Evolutionary conservation across 352 stramenopile species (phyloP).

Genomic region (Phytophthora palmivora): DNA sequence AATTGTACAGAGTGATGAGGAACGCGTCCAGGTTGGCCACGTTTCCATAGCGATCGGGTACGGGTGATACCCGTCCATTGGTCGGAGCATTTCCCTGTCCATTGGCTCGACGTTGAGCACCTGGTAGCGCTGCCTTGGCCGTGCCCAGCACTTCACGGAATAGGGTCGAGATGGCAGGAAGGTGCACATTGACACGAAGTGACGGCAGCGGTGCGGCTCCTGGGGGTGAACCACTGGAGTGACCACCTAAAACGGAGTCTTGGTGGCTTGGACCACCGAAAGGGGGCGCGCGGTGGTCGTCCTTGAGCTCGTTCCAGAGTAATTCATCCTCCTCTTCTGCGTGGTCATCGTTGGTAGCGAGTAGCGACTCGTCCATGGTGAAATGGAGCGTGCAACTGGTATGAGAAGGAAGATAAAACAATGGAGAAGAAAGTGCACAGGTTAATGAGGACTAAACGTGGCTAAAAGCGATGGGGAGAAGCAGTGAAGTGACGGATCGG

Average conservation of each 20-base stretch:
- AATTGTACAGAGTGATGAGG: slow-evolving; percentile 94
- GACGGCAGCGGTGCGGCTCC: slow-evolving; percentile 53
- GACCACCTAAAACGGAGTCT: slow-evolving; percentile 39
- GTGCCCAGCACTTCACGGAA: slow-evolving; percentile 75
- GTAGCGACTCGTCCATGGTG: slow-evolving; percentile 75
- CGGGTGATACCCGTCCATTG: slow-evolving; percentile 42
- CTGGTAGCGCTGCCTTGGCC: slow-evolving; percentile 49
- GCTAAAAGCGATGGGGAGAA: neutral
- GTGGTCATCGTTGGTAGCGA: slow-evolving; percentile 44
- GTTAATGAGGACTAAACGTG: neutral
- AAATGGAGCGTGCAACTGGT: neutral
- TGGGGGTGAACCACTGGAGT: slow-evolving; percentile 8
- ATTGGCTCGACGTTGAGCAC: slow-evolving; percentile 16
- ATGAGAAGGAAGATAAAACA: slow-evolving; percentile 5
- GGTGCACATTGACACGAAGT: slow-evolving; percentile 71
- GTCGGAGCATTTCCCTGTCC: slow-evolving; percentile 2
- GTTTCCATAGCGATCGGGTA: slow-evolving; percentile 69
- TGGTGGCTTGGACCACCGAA: slow-evolving; percentile 24
- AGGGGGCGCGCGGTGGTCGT: slow-evolving; percentile 47
- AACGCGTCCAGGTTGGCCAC: slow-evolving; percentile 92
- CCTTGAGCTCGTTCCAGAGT: slow-evolving; percentile 83
- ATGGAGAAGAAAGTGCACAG: slow-evolving; percentile 9
- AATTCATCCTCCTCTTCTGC: slow-evolving; percentile 72
- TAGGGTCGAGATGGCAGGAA: slow-evolving; percentile 79
- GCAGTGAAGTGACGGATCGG: slow-evolving; percentile 4